Evolutionary conservation across 192 early-diverging fungal species (phyloP).

Genomic region (Jimgerdemannia lactiflua): DNA sequence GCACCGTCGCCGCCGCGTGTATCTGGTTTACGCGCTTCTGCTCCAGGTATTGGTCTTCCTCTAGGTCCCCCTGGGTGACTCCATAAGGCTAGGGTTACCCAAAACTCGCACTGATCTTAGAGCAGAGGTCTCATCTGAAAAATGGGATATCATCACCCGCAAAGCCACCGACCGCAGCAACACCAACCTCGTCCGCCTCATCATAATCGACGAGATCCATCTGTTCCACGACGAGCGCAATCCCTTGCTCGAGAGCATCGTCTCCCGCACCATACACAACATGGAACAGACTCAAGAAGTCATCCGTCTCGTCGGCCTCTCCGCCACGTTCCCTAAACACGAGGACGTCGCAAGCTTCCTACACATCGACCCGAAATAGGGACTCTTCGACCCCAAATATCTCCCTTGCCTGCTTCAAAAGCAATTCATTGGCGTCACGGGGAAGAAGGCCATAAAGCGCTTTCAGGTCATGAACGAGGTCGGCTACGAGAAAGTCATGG

Average conservation of each 20-base stretch:
- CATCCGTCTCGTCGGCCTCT: conserved; percentile 89
- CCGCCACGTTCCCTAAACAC: conserved; percentile 96
- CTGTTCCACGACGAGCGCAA: conserved; percentile 96
- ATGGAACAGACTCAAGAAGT: conserved; percentile 89
- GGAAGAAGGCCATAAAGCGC: conserved; percentile 93
- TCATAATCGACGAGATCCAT: conserved; percentile 98
- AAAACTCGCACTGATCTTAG: conserved; percentile 98
- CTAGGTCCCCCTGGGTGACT: conserved; percentile 62
- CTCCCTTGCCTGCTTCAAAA: conserved; percentile 95
- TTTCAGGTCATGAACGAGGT: conserved; percentile 98
- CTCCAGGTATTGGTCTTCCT: conserved; percentile 75
- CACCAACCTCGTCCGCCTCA: conserved; percentile 81
- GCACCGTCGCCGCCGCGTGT: conserved; percentile 78
- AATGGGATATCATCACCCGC: conserved; percentile 98
- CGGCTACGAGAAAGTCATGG: conserved; percentile 88
- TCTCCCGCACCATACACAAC: conserved; percentile 78
- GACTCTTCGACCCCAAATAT: conserved; percentile 87
- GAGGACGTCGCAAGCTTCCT: conserved; percentile 93
- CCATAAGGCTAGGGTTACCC: conserved; percentile 87
- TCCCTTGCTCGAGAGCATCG: conserved; percentile 91
- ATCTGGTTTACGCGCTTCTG: conserved; percentile 88
- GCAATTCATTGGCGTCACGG: conserved; percentile 95
- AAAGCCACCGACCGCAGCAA: conserved; percentile 92
- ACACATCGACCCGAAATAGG: conserved; percentile 75
- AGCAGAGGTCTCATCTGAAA: too few species aligned